Evolutionary conservation across 1,284 basidiomycete genomes (phyloP), one percentile per base, ranked within the genome.

Genomic region (Cutaneotrichosporon daszewskae): DNA sequence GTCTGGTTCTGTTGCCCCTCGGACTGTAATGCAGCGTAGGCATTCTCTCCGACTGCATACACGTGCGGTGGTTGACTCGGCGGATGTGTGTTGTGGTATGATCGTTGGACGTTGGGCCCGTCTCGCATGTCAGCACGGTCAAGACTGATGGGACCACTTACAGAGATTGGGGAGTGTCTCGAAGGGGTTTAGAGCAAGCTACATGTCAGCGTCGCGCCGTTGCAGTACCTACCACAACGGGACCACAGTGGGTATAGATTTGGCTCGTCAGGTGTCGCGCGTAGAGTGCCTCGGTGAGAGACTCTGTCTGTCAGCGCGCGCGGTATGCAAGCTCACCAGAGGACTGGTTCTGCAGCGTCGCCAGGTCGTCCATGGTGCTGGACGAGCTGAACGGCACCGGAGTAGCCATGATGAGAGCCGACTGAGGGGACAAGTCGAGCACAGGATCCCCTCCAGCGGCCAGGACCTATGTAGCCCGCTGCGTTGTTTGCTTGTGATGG

Each of bases 171-270:
- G 43, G 8, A 48, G 35, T 2, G 40, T 34, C 18, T 45, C 49
- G 18, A 47, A 51, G 4, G 50, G 50, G 27, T 52, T 52, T 14
- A 52, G 36, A 2, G 49, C 49, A 28, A 51, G 38, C 45, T 51
- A 37, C 5, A 9, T 16, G 35, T 40, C 19, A 35, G 45, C 18
- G n/a, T 19, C 10, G 24, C 24, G 8, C 11, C 9, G 7, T 19
- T 10, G 7, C 27, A 22, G 18, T 11, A 28, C 49, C 35, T 32
- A 51, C 49, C 5, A 45, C 46, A 10, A 51, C 38, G 4, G 43
- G 42, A 24, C 49, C 49, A 17, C 49, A 51, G 25, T 47, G 45
- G 10, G 45, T 47, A 27, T 51, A 51, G 14, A 51, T 45, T 13
- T 43, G 34, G 12, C 33, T 34, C 11, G 35, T 37, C 20, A 47